A percentile compares a stretch with the other conserved stretches of the same genome.
phyloP scores from a whole-genome alignment of 1,139 yeast species.

The Pneumocystis canis region DNA sequence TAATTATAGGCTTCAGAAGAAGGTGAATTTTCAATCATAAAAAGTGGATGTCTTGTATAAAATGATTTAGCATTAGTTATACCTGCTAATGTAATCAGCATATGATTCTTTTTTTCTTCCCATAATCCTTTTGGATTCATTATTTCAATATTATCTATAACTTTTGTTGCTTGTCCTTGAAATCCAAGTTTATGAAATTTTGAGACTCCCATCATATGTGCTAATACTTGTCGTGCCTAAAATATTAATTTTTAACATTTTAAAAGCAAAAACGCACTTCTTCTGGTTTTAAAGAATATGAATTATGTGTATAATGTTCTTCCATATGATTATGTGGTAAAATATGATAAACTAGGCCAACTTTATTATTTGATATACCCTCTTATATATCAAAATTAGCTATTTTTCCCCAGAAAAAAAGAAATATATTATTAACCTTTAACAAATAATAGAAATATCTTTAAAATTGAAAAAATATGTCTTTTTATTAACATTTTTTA shows the following conservation, averaged over 20 bases:
- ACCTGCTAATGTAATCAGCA: conserved; percentile 10
- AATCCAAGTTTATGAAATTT: conserved; percentile 8
- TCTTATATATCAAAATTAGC: neutral
- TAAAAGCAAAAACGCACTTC: neutral
- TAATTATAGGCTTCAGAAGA: conserved; percentile 10
- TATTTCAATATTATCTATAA: conserved; percentile 3
- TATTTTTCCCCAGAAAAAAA: neutral
- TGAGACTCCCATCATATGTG: conserved; percentile 9
- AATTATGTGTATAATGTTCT: neutral
- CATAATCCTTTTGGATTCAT: conserved; percentile 3
- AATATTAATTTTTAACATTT: neutral
- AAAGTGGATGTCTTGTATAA: conserved; percentile 9
- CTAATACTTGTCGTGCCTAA: conserved; percentile 8
- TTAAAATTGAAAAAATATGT: neutral
- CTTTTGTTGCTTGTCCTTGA: conserved; percentile 9
- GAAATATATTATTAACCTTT: neutral
- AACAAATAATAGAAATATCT: neutral
- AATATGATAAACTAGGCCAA: neutral
- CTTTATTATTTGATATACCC: neutral
- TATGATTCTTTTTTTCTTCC: conserved; percentile 4
- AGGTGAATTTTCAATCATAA: conserved; percentile 9
- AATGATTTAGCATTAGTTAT: conserved; percentile 7
- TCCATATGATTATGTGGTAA: neutral
- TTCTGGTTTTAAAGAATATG: neutral
- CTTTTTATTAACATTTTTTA: neutral